Conservation (phyloP, 2,329 filamentous ascomycete genomes). For the Neopestalotiopsis sp. region DNA sequence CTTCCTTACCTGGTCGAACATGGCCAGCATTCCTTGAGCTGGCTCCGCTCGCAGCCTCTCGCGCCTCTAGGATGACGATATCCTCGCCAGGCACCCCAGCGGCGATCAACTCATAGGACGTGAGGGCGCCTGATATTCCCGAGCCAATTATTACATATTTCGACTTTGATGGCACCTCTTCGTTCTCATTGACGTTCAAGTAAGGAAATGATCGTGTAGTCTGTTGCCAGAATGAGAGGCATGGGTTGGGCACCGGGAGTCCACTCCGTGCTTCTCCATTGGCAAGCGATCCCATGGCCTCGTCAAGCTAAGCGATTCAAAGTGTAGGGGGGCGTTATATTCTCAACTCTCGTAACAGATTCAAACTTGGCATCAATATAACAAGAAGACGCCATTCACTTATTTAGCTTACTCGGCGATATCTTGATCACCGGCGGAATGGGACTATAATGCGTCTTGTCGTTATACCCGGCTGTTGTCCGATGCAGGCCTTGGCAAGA, state of each 20-base stretch:
- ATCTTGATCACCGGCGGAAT: neutral
- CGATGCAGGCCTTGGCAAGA: neutral
- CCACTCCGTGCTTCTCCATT: conserved; percentile 11
- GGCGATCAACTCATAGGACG: conserved; percentile 45
- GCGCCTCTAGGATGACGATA: conserved; percentile 47
- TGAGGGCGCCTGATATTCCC: conserved; percentile 45
- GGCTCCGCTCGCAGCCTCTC: conserved; percentile 49
- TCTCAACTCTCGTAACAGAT: neutral
- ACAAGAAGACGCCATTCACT: neutral
- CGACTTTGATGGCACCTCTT: conserved; percentile 33
- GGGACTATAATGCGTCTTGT: neutral
- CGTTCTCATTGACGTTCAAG: conserved; percentile 42
- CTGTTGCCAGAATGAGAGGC: conserved; percentile 46
- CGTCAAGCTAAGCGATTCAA: neutral
- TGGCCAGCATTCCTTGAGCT: conserved; percentile 51
- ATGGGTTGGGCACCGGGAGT: conserved; percentile 29
- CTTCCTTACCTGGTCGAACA: conserved; percentile 38
- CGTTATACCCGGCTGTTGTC: neutral
- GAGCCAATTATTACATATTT: conserved; percentile 47
- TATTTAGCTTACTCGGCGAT: neutral
- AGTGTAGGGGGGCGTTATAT: neutral
- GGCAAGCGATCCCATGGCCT: neutral
- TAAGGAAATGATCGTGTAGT: conserved; percentile 48
- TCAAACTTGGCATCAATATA: neutral
- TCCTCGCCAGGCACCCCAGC: conserved; percentile 37